Evolutionary conservation across 768 basidiomycete species (phyloP).

Genomic region (Panus rudis): DNA sequence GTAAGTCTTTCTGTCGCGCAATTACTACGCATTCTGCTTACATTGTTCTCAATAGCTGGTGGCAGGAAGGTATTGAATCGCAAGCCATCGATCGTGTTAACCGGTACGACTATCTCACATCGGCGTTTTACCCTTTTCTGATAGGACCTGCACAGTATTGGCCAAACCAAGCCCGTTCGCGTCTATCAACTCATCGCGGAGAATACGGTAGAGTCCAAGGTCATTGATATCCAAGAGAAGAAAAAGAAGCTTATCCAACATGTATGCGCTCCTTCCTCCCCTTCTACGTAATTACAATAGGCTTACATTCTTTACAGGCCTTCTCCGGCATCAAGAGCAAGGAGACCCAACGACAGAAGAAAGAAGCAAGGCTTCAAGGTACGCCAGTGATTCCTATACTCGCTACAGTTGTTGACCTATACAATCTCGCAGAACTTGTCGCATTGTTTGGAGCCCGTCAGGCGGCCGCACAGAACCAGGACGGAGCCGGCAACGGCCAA

Average conservation of each 20-base stretch:
- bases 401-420: not conserved
- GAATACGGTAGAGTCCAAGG: conserved; percentile 81
- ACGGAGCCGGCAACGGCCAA: not conserved
- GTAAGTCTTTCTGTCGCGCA: too few species aligned
- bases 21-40: not conserved
- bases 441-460: conserved; percentile 11
- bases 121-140: not conserved
- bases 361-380: conserved; percentile 81
- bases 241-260: conserved; percentile 78
- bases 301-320: conserved; percentile 41
- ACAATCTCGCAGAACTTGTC: conserved; percentile 6
- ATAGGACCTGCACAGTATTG: conserved; percentile 40
- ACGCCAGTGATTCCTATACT: conserved; percentile 9
- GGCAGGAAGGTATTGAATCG: conserved; percentile 57
- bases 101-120: conserved; percentile 30
- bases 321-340: conserved; percentile 76
- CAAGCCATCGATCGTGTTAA: conserved; percentile 81
- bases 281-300: not conserved
- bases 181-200: conserved; percentile 90
- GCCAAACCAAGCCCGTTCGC: conserved; percentile 75
- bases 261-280: conserved; percentile 29
- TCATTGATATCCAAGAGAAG: conserved; percentile 79
- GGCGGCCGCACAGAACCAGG: conserved; percentile 5
- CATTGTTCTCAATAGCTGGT: not conserved
- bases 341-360: conserved; percentile 70